These are phyloP conservation scores for Acer campestre DNA, from an alignment of 345 rosid species.

Conservation along the genomic window DNA sequence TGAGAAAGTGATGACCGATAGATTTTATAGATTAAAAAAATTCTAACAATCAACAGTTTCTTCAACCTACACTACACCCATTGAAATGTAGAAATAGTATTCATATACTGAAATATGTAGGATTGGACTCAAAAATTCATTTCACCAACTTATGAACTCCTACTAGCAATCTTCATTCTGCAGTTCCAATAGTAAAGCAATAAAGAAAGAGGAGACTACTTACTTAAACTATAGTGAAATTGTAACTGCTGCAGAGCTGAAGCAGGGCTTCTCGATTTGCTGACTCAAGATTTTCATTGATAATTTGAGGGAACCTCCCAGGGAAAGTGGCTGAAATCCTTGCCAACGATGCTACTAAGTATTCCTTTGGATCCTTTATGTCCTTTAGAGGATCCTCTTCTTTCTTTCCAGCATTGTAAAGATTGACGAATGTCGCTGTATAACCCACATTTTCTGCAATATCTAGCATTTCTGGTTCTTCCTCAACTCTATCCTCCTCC, in stretches of 20 bases:
- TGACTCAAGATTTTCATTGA: constrained; percentile 65
- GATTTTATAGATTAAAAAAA: no score
- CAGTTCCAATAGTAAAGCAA: neutral
- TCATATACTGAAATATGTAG: no score
- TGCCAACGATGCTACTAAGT: no score
- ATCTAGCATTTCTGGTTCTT: constrained; percentile 94
- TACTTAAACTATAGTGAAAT: constrained; percentile 64
- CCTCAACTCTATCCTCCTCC: constrained; percentile 77
- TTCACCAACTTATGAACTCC: no score
- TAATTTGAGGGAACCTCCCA: constrained; percentile 76
- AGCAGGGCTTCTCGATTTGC: constrained; percentile 71
- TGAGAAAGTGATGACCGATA: no score
- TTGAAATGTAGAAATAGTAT: neutral
- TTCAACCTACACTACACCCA: neutral
- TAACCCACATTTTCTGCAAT: constrained; percentile 78
- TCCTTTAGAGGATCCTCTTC: no score
- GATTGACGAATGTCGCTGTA: constrained; percentile 61
- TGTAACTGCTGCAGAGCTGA: constrained; percentile 68
- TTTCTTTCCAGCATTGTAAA: no score
- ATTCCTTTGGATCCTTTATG: no score
- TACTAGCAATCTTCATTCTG: neutral
- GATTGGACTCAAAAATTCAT: no score
- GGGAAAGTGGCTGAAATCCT: constrained; percentile 59
- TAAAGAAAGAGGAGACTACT: constrained; percentile 28
- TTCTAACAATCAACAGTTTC: neutral